Conservation (phyloP, 2,329 filamentous ascomycete species). For the Pseudophaeomoniella oleicola region DNA sequence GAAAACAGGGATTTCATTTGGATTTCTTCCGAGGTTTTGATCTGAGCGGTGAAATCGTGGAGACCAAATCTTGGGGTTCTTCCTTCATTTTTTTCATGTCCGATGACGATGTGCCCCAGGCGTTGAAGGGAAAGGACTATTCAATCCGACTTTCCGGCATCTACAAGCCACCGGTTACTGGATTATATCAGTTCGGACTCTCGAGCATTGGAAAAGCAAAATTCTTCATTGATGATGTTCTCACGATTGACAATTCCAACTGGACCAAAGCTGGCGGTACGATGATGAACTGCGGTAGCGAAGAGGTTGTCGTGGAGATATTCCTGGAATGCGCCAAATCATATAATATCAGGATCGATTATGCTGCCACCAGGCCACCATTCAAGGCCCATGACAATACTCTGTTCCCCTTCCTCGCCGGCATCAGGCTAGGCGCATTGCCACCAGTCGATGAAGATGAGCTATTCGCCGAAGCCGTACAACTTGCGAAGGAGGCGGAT, state of each 20-base stretch:
- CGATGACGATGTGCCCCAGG: not conserved
- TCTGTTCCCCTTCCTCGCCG: too few species aligned
- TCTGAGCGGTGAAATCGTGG: not conserved
- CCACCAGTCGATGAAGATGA: conserved; percentile 23
- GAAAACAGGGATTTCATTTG: conserved; percentile 4
- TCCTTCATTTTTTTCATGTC: not conserved
- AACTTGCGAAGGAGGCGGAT: conserved; percentile 23
- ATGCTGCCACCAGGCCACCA: too few species aligned
- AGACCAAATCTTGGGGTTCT: not conserved
- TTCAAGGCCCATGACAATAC: too few species aligned
- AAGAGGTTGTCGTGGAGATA: conserved; percentile 45
- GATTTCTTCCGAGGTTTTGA: conserved; percentile 6
- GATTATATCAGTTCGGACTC: conserved; percentile 47
- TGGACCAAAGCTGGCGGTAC: conserved; percentile 42
- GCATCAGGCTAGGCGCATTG: conserved; percentile 35
- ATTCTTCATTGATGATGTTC: conserved; percentile 44
- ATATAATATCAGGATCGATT: conserved; percentile 42
- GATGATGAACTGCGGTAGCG: conserved; percentile 49
- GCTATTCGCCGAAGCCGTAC: conserved; percentile 52
- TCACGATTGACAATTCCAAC: conserved; percentile 48
- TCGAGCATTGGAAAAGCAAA: conserved; percentile 50
- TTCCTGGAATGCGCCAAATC: conserved; percentile 42
- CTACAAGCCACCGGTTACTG: conserved; percentile 44
- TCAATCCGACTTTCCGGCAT: conserved; percentile 48
- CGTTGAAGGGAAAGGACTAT: not conserved